Evolutionary conservation across 2,329 filamentous ascomycete species (phyloP).

Genomic region (Apiospora malaysiana): DNA sequence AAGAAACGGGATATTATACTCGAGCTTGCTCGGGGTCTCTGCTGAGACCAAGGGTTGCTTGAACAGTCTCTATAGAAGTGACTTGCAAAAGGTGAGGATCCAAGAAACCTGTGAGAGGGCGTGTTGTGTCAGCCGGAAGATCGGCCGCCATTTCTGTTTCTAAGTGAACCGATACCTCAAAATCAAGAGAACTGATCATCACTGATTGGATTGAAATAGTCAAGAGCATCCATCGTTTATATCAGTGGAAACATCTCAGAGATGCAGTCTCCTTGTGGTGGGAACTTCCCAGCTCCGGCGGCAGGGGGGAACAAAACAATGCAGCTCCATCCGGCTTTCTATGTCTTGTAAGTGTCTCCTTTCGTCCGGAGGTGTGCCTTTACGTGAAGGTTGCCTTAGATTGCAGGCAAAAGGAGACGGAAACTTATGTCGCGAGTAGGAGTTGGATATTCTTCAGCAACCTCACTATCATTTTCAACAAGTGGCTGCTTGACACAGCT

Average conservation of each 20-base stretch:
- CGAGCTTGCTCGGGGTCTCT: background rate
- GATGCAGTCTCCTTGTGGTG: background rate
- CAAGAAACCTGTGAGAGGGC: background rate
- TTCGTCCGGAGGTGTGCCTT: background rate
- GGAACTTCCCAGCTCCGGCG: slow-evolving; percentile 3
- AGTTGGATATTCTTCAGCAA: slow-evolving; percentile 87
- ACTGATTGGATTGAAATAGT: background rate
- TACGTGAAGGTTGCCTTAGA: background rate
- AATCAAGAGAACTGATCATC: background rate
- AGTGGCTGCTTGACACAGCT: slow-evolving; percentile 78
- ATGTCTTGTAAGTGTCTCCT: slow-evolving; percentile 23
- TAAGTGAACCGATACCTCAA: background rate
- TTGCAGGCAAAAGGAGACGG: background rate
- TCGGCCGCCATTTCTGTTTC: background rate
- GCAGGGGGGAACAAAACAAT: slow-evolving; percentile 1
- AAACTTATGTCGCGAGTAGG: slow-evolving; percentile 35
- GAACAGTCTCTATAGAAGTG: background rate
- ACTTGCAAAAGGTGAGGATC: background rate
- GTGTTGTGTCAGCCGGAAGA: background rate
- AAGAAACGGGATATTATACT: no score
- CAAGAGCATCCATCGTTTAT: background rate
- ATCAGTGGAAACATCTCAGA: background rate
- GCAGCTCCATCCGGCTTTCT: slow-evolving; percentile 26
- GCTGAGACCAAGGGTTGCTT: background rate
- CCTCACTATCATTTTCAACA: slow-evolving; percentile 88